Base-by-base conservation (phyloP, 768 basidiomycete genomes). In the Hypholoma fasciculare region DNA sequence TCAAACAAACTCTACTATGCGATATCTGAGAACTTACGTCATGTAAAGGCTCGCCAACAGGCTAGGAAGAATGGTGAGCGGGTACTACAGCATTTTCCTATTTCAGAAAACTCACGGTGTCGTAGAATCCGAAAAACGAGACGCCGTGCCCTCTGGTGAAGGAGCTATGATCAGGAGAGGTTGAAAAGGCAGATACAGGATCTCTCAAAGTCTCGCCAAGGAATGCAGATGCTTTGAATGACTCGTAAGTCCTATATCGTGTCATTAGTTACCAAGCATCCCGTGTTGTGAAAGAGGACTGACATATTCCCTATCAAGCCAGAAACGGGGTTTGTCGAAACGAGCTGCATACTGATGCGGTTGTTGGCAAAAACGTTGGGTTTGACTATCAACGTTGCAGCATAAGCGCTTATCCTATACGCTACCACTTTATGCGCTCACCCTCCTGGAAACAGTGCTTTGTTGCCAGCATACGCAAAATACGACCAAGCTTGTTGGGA, bases 321-420 rank as follows among this genome's bases (percentile, higher is more conserved):
- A 9, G 65, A 63, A 1, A 77, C 56, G 3, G 72, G 69, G 30
- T 74, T 71, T 1, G 64, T 63, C 4, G 75, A 74, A 1, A 72
- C 50, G 1, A 78, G 65, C 34, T 69, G 63, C 38, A 74, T 59
- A 53, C 74, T 76, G 1, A 81, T 65, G 0, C 77, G 71, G 60
- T 77, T 80, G 54, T 80, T 78, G 2, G 74, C 72, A 52, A 76
- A 79, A 0, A 76, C 72, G 48, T 77, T 69, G 12, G 63, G 63
- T 23, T 63, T 61, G 2, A 78, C 77, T 78, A 48, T 4, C 20
- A 12, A n/a, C 8, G 12, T 6, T 49, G 0, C n/a, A 7, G 4
- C n/a, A 20, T 7, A 3, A 26, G 48, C 16, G 48, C 14, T 3
- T 11, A 20, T 26, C 17, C 14, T 9, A 2, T 20, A 19, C 12